Base-by-base conservation (phyloP, 2,329 filamentous ascomycete genomes). In the Gyromitra esculenta region DNA sequence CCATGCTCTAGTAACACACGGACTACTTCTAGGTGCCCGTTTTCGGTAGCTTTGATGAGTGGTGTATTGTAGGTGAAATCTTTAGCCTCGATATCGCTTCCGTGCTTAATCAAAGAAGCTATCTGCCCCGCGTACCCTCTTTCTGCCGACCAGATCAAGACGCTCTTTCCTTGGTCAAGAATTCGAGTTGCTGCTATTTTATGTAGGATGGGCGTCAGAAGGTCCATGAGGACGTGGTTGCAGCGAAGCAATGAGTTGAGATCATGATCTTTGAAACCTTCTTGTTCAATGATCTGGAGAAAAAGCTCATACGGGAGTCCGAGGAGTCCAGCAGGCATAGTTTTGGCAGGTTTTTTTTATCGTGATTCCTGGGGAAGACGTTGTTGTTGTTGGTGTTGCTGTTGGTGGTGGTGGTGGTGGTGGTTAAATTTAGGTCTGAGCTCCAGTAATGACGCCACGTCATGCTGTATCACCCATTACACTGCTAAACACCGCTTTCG, bases 1-100 rank as follows among this genome's bases (percentile, higher is more conserved):
- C 73, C 73, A 11, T 72, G 72, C 18, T 72, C 48, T 9, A 76
- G n/a, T n/a, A 76, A 45, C 43, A 72, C 68, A 21, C 73, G 50
- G 5, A 60, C 67, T 1, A 43, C 62, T 18, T 76, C 52, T 1
- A 72, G 15, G 37, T 76, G 54, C 2, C 68, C 68, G 5, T 45
- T 48, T 21, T 57, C 65, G 3, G 65, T 63, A 8, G 72, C 72
- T 31, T 63, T 62, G 11, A 75, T 75, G 31, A 75, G 72, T 1
- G 72, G 72, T 3, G 72, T 75, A 57, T 69, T 57, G 56, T 75
- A 45, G 65, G 48, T 57, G 37, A 18, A 35, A n/a, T 70, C 72
- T 31, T 57, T 70, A n/a, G 57, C 57, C 18, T 75, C 72, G 39
- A 75, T 64, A 15, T 70, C 48, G 39, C 72, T 63, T n/a, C 72